These are phyloP conservation scores for Elongisporangium anandrum DNA, from an alignment of 352 stramenopile species.

Conservation along the genomic window DNA sequence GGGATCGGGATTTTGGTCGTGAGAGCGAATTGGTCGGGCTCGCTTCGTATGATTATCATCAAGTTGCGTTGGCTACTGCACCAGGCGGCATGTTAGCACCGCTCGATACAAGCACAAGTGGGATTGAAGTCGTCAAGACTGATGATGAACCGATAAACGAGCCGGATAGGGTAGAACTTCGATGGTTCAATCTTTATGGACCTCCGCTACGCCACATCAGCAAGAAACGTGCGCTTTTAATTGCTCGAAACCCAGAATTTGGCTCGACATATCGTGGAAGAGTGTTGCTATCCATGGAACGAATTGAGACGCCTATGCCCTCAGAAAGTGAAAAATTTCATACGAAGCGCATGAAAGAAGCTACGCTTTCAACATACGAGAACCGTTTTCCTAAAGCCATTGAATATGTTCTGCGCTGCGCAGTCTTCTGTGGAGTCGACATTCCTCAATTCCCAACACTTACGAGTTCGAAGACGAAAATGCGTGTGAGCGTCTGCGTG, in stretches of 20 bases:
- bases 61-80: conserved; percentile 27
- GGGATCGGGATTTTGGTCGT: conserved; percentile 70
- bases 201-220: conserved; percentile 58
- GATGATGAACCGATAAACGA: conserved; percentile 4
- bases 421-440: conserved; percentile 54
- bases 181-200: conserved; percentile 87
- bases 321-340: conserved; percentile 62
- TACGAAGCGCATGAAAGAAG: conserved; percentile 37
- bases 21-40: conserved; percentile 74
- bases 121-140: conserved; percentile 1
- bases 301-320: conserved; percentile 28
- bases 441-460: conserved; percentile 25
- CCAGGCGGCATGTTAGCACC: conserved; percentile 21
- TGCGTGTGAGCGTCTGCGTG: conserved; percentile 47
- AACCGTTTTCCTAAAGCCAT: conserved; percentile 33
- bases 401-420: conserved; percentile 62
- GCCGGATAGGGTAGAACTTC: conserved; percentile 21
- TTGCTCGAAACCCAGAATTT: conserved; percentile 59
- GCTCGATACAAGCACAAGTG: neutral
- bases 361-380: conserved; percentile 8
- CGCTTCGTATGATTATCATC: conserved; percentile 64
- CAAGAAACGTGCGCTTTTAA: conserved; percentile 37
- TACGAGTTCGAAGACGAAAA: conserved; percentile 13
- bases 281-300: conserved; percentile 73
- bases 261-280: conserved; percentile 81